A percentile compares a stretch with the other conserved stretches of the same genome.
Conservation (phyloP, 1,139 yeast species). For the Scheffersomyces segobiensis region DNA sequence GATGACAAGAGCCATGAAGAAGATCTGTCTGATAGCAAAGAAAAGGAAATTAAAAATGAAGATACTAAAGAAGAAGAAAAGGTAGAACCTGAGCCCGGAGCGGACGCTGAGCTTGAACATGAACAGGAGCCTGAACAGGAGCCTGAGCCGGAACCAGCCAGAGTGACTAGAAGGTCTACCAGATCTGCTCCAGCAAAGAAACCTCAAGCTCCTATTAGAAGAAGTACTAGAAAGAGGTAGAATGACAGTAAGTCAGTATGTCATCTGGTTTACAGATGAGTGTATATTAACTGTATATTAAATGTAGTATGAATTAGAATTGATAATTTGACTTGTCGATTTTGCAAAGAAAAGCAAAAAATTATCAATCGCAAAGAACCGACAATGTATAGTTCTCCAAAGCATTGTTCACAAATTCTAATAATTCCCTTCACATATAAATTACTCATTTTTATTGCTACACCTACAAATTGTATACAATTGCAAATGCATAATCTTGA, state of each 20-base stretch:
- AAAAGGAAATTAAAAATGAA: constrained; percentile 7
- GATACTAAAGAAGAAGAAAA: constrained; percentile 3
- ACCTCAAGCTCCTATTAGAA: constrained; percentile 19
- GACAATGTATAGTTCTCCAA: background rate
- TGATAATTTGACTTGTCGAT: too few species aligned
- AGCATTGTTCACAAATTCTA: background rate
- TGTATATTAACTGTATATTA: constrained; percentile 2
- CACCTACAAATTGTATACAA: too few species aligned
- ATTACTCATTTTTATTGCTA: too few species aligned
- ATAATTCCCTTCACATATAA: too few species aligned
- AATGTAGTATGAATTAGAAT: constrained; percentile 1
- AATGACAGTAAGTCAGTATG: constrained; percentile 6
- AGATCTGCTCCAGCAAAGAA: constrained; percentile 15
- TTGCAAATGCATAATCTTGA: background rate
- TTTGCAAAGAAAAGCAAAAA: too few species aligned
- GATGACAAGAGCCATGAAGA: constrained; percentile 4
- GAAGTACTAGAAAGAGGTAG: constrained; percentile 20
- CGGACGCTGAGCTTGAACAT: constrained; percentile 9
- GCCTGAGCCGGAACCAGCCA: constrained; percentile 2
- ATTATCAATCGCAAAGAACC: too few species aligned
- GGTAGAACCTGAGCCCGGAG: constrained; percentile 3
- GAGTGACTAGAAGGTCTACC: constrained; percentile 23
- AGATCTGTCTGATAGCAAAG: constrained; percentile 7
- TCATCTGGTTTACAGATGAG: constrained; percentile 12
- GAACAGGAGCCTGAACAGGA: constrained; percentile 4